Evolutionary conservation across 2,329 filamentous ascomycete species (phyloP).

Genomic region (Cadophora gregata): DNA sequence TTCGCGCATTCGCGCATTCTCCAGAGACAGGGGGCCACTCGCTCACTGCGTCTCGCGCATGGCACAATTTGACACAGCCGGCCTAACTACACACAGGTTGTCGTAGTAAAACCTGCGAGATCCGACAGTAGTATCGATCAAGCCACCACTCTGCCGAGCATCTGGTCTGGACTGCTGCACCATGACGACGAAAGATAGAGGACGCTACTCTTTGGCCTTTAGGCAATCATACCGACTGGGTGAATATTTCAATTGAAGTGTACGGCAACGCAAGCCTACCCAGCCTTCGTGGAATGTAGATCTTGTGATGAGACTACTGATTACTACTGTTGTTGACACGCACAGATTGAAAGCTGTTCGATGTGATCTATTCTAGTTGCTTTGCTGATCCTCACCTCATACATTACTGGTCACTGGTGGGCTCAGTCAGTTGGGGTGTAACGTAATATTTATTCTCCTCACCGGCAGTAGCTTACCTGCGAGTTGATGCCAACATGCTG

Average conservation of each 20-base stretch:
- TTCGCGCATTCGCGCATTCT: constrained; percentile 5
- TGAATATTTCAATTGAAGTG: background rate
- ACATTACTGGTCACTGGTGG: background rate
- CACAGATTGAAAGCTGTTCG: background rate
- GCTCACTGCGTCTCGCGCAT: background rate
- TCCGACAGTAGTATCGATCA: background rate
- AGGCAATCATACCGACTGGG: background rate
- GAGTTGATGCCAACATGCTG: background rate
- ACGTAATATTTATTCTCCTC: constrained; percentile 12
- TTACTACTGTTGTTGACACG: background rate
- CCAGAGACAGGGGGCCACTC: background rate
- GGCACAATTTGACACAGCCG: background rate
- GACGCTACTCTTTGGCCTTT: background rate
- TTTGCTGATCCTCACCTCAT: background rate
- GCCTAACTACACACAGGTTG: background rate
- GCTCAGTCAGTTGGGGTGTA: background rate
- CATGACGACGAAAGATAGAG: constrained; percentile 3
- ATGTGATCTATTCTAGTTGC: background rate
- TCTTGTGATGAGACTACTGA: background rate
- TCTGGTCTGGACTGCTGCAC: constrained; percentile 3
- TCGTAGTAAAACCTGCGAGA: background rate
- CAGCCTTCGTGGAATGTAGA: background rate
- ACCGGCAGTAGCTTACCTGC: background rate
- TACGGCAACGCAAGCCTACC: background rate
- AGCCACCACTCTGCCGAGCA: background rate